A percentile compares a stretch with the other conserved stretches of the same genome.
These are phyloP conservation scores for Macrocystidia cucumis DNA, from an alignment of 1,284 basidiomycete genomes.

Conservation along the genomic window DNA sequence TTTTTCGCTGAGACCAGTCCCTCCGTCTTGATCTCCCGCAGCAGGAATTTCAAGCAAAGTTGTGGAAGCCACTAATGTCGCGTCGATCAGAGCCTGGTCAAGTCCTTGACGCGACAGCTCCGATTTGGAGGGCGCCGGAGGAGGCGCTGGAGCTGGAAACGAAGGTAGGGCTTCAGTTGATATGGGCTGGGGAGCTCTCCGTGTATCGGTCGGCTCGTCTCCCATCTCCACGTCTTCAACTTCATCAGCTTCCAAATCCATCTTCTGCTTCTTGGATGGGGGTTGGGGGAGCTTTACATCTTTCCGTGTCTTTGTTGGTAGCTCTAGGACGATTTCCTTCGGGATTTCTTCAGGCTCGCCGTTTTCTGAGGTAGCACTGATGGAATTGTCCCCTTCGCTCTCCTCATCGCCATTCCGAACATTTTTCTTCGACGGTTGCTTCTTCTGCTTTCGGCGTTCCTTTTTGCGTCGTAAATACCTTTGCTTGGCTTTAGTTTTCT, in stretches of 20 bases:
- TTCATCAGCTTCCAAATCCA: constrained; percentile 1
- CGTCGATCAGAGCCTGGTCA: constrained; percentile 28
- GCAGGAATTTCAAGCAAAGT: constrained; percentile 39
- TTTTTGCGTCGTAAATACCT: constrained; percentile 64
- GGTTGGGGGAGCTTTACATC: too few relatives aligned
- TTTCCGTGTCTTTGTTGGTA: too few relatives aligned
- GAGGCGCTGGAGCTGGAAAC: constrained; percentile 68
- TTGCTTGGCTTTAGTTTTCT: constrained; percentile 52
- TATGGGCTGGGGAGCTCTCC: constrained; percentile 13
- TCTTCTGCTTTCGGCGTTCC: constrained; percentile 53
- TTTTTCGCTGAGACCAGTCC: constrained; percentile 49
- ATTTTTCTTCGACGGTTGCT: too few relatives aligned
- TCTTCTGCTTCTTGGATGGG: constrained; percentile 3
- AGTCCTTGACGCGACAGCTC: constrained; percentile 18
- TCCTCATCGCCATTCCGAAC: too few relatives aligned
- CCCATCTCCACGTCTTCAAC: constrained; percentile 4
- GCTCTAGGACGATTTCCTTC: too few relatives aligned
- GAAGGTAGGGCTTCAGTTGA: constrained; percentile 37
- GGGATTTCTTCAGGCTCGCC: too few relatives aligned
- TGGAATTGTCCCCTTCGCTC: too few relatives aligned
- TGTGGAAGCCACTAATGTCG: constrained; percentile 62
- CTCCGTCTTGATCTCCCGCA: constrained; percentile 29
- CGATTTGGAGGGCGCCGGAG: constrained; percentile 63
- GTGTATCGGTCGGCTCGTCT: not conserved
- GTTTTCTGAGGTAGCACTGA: constrained; percentile 2